These are phyloP conservation scores for Martensiomyces pterosporus DNA, from an alignment of 192 early-diverging fungal species.

Conservation along the genomic window DNA sequence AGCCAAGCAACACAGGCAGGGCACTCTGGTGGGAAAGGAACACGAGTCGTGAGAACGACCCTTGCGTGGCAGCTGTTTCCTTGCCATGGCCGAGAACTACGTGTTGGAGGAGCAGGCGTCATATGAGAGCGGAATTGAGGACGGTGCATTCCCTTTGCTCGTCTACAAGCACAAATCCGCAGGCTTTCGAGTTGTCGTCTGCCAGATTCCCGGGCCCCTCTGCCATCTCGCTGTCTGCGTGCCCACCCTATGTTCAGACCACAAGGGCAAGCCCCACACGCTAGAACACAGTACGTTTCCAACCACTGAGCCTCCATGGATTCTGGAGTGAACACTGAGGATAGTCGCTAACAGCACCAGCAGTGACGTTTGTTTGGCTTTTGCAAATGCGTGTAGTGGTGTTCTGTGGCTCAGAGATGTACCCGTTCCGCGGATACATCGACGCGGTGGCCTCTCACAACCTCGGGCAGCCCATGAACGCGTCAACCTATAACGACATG, in stretches of 20 bases:
- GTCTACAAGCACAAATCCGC: conserved; percentile 53
- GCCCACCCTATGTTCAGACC: conserved; percentile 65
- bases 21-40: too few species aligned
- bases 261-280: conserved; percentile 77
- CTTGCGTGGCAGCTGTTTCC: too few species aligned
- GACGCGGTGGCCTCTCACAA: conserved; percentile 70
- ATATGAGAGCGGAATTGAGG: conserved; percentile 23
- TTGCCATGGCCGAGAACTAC: conserved; percentile 40
- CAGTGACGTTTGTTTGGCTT: neutral
- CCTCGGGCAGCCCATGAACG: conserved; percentile 71
- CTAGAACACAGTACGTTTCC: conserved; percentile 61
- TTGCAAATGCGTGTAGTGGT: conserved; percentile 55
- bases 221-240: conserved; percentile 62
- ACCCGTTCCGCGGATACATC: conserved; percentile 68
- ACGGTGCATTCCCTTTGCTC: conserved; percentile 29
- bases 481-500: conserved; percentile 56
- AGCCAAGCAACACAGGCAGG: too few species aligned
- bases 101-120: conserved; percentile 26
- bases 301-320: conserved; percentile 8
- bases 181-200: conserved; percentile 63
- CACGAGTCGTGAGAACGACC: too few species aligned
- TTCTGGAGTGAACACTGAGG: conserved; percentile 10
- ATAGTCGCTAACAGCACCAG: conserved; percentile 3
- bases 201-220: conserved; percentile 64
- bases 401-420: conserved; percentile 74